phyloP scores from a whole-genome alignment of 768 basidiomycete genomes.

The Hirschioporus abietinus region DNA sequence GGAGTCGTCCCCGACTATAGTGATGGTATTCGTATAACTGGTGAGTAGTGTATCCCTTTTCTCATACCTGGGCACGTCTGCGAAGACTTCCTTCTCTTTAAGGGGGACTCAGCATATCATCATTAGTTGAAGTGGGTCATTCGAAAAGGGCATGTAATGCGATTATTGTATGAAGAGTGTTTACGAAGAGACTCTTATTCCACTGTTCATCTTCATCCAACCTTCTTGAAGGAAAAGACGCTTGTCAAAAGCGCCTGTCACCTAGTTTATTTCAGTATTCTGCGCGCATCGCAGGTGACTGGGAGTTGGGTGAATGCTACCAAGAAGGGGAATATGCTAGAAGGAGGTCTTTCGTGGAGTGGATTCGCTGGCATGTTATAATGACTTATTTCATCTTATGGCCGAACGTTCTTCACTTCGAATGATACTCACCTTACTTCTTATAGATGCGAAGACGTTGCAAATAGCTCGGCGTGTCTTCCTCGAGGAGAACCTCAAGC shows the following conservation, averaged over 20 bases:
- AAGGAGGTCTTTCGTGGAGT: background rate
- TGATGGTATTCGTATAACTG: conserved; percentile 95
- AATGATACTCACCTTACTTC: background rate
- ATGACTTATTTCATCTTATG: background rate
- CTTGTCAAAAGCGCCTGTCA: background rate
- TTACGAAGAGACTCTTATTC: no score
- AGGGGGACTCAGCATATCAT: no score
- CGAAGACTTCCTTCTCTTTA: no score
- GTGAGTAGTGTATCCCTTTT: conserved; percentile 35
- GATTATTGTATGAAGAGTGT: no score
- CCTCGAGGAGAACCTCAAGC: conserved; percentile 93
- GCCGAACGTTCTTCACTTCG: background rate
- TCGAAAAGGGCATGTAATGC: no score
- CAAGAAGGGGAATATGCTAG: background rate
- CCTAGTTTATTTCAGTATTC: background rate
- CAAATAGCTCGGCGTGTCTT: conserved; percentile 94
- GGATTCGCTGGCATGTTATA: background rate
- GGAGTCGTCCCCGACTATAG: conserved; percentile 96
- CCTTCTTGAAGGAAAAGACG: no score
- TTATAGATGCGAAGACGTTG: conserved; percentile 84
- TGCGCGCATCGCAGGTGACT: background rate
- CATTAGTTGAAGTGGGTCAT: no score
- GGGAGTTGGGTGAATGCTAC: no score
- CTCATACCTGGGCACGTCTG: background rate
- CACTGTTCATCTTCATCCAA: no score